A percentile compares a stretch with the other conserved stretches of the same genome.
Conservation (phyloP, 1,284 basidiomycete species). For the Tranzscheliella williamsii region DNA sequence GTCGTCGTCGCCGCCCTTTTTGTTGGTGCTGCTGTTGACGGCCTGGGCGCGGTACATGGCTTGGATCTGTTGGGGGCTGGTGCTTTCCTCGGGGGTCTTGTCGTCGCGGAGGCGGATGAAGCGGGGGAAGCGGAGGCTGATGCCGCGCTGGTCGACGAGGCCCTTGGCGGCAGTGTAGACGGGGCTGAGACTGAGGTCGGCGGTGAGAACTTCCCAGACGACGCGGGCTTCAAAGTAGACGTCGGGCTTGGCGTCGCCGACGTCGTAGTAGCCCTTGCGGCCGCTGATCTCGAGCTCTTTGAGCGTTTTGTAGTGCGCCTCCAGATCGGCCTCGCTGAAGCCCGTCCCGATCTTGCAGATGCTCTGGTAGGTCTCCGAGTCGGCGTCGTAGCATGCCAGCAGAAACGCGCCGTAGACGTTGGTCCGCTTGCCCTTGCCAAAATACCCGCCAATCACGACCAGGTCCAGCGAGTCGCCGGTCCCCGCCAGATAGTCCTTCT, state of each 20-base stretch:
- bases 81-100: conserved; percentile 87
- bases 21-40: conserved; percentile 66
- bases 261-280: conserved; percentile 66
- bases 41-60: conserved; percentile 93
- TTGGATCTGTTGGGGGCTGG: conserved; percentile 88
- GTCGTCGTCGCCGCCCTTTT: conserved; percentile 70
- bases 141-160: conserved; percentile 64
- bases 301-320: conserved; percentile 79
- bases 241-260: conserved; percentile 64
- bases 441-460: conserved; percentile 93
- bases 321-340: conserved; percentile 82
- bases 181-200: conserved; percentile 93
- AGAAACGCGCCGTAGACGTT: conserved; percentile 60
- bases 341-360: conserved; percentile 97
- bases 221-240: conserved; percentile 63
- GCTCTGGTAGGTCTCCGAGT: conserved; percentile 54
- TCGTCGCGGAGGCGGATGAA: conserved; percentile 91
- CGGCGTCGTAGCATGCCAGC: conserved; percentile 56
- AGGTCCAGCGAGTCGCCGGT: conserved; percentile 96
- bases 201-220: conserved; percentile 97
- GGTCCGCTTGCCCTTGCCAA: conserved; percentile 96
- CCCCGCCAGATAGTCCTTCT: conserved; percentile 70
- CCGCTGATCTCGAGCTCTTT: conserved; percentile 76
- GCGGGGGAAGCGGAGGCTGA: conserved; percentile 92
- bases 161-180: conserved; percentile 97